Evolutionary conservation across 2,329 filamentous ascomycete genomes (phyloP).

Genomic region (Fusarium tjaetaba): DNA sequence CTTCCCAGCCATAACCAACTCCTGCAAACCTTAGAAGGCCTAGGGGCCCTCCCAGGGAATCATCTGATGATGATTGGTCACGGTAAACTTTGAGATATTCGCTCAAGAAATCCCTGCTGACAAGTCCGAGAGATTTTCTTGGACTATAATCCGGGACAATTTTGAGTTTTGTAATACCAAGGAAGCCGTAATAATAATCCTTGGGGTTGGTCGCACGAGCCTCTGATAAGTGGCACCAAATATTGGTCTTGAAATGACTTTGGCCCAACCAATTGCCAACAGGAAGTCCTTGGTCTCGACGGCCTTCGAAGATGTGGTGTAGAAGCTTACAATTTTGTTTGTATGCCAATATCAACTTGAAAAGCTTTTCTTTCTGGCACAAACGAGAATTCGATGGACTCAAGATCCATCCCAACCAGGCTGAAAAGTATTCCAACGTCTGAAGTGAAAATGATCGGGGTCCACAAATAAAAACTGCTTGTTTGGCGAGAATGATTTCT

Average conservation of each 20-base stretch:
- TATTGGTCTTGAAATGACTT: not conserved
- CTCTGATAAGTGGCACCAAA: not conserved
- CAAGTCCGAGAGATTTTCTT: not conserved
- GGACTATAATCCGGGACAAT: not conserved
- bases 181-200: not conserved
- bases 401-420: not conserved
- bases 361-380: not conserved
- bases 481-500: not conserved
- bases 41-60: not conserved
- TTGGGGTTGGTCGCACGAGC: not conserved
- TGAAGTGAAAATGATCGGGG: not conserved
- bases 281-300: not conserved
- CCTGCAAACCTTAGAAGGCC: not conserved
- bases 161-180: not conserved
- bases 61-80: fast-evolving
- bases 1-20: not conserved
- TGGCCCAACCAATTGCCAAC: not conserved
- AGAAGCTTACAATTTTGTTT: not conserved
- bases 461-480: not conserved
- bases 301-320: not conserved
- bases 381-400: not conserved
- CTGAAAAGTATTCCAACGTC: not conserved
- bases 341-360: not conserved
- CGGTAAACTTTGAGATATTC: not conserved
- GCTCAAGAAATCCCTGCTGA: not conserved